phyloP scores from a whole-genome alignment of 805 yeast genomes.

The Candida easanensis region DNA sequence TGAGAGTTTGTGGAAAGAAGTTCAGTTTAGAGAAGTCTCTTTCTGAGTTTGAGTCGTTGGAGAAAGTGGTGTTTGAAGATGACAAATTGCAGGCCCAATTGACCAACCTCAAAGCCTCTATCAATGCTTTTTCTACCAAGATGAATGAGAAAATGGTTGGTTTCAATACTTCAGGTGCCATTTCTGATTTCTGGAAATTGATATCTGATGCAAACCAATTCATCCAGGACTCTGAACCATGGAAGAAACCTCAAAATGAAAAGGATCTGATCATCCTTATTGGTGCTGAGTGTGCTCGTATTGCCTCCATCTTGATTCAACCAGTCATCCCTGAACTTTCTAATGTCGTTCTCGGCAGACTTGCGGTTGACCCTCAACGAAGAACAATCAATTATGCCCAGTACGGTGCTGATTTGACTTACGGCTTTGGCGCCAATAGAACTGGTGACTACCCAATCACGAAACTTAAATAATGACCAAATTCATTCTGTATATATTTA shows the following conservation, averaged over 20 bases:
- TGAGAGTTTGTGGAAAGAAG: constrained; percentile 69
- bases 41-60: constrained; percentile 4
- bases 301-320: constrained; percentile 60
- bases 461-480: constrained; percentile 19
- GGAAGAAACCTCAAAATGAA: constrained; percentile 43
- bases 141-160: constrained; percentile 43
- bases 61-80: not conserved
- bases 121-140: constrained; percentile 34
- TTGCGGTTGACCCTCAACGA: constrained; percentile 46
- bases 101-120: constrained; percentile 26
- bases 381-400: constrained; percentile 44
- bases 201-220: constrained; percentile 60
- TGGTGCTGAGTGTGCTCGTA: constrained; percentile 70
- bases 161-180: constrained; percentile 55
- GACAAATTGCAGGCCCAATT: not conserved
- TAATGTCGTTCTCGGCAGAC: constrained; percentile 51
- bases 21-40: constrained; percentile 55
- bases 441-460: constrained; percentile 49
- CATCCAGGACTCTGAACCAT: constrained; percentile 72
- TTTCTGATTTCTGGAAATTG: constrained; percentile 56
- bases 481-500: not conserved
- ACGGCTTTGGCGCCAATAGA: constrained; percentile 57
- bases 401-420: constrained; percentile 56
- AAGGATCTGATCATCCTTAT: constrained; percentile 58
- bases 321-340: constrained; percentile 76